Percentiles rank a stretch among this genome's conserved stretches.
Conservation (phyloP, 2,329 filamentous ascomycete species). For the Phoma sp. region DNA sequence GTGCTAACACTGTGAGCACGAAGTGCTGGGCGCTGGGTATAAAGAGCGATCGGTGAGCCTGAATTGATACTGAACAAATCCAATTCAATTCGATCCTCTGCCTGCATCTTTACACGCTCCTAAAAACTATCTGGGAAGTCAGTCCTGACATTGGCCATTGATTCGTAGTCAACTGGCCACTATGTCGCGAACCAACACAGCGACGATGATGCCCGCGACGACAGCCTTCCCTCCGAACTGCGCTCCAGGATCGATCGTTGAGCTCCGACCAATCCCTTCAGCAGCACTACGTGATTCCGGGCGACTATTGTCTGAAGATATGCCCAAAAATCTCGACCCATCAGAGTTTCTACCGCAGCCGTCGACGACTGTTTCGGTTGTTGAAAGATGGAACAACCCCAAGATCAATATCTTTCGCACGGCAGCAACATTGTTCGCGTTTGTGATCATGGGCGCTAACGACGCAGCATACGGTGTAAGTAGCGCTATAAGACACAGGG, state of each 20-base stretch:
- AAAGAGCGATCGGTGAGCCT: not conserved
- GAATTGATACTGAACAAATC: not conserved
- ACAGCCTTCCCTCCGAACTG: not conserved
- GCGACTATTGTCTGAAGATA: not conserved
- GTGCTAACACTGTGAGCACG: not conserved
- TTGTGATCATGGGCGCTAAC: conserved; percentile 70
- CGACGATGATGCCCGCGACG: conserved; percentile 3
- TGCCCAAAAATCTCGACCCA: conserved; percentile 25
- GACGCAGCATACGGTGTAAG: conserved; percentile 68
- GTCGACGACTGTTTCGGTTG: conserved; percentile 47
- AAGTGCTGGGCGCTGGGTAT: not conserved
- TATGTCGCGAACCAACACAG: conserved; percentile 21
- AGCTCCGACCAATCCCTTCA: conserved; percentile 12
- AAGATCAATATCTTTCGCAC: conserved; percentile 63
- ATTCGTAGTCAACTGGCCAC: not conserved
- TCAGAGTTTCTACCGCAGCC: conserved; percentile 52
- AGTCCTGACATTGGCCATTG: not conserved
- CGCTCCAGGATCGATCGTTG: conserved; percentile 10
- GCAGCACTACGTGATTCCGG: conserved; percentile 3
- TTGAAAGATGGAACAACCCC: conserved; percentile 68
- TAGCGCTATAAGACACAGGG: not conserved
- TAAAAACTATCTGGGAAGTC: not conserved
- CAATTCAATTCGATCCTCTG: not conserved
- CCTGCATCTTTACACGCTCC: not conserved
- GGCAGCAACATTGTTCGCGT: conserved; percentile 62